Evolutionary conservation across 2,329 filamentous ascomycete species (phyloP), one percentile per base, ranked within the genome.

Genomic region (Penicillium sp.): DNA sequence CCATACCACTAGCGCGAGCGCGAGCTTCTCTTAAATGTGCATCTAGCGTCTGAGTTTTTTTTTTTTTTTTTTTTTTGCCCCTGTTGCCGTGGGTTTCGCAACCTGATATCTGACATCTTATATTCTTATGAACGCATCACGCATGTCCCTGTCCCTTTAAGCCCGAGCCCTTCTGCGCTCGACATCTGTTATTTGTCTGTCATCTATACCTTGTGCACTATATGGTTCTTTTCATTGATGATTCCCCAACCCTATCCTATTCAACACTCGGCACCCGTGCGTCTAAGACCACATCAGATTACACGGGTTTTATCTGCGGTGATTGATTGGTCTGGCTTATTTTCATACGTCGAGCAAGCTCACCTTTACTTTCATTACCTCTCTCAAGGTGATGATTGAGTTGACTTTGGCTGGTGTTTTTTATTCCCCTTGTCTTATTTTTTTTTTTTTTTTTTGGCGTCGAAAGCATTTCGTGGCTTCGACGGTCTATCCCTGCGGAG

Each of bases 191-290:
- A 26, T 33, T 10, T 47, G 33, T 47, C 16, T 55, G 33, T 45
- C 35, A 45, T 55, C 53, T 51, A 45, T 51, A 51, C 38, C 26
- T 49, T 54, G 36, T 57, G 38, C 31, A 41, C 35, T 48, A 42
- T 45, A 37, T 16, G 16, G 26, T 38, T 31, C 7, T 40, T 56
- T 41, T 30, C 42, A 37, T 43, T 47, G 25, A 49, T 49, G 51
- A 51, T 51, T 40, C 40, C 47, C 47, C 40, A 30, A 35, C 40
- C 22, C n/a, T 35, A 55, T 45, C 40, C 26, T 8, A 40, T 45
- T 31, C 28, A 40, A 28, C 38, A 42, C 36, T 17, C 38, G 11
- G 5, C 19, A n/a, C 19, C 38, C 16, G 25, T 25, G 42, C 8
- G 40, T 47, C 26, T 33, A 35, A 16, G 17, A 19, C 11, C 17